phyloP scores from a whole-genome alignment of 2,329 filamentous ascomycete species.

The Trichoderma koningiopsis region DNA sequence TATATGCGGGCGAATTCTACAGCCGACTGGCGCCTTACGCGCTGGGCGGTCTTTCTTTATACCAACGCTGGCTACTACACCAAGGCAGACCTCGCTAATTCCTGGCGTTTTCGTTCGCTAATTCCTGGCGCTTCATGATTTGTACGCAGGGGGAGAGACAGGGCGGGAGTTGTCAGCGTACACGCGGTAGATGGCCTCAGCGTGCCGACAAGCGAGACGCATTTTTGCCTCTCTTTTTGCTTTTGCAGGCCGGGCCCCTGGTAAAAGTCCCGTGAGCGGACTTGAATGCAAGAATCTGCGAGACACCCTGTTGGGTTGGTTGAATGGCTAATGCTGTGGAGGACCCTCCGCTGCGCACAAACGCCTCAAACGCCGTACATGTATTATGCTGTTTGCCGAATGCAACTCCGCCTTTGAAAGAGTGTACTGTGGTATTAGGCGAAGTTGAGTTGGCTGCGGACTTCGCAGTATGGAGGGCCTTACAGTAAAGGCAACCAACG shows the following conservation, averaged over 20 bases:
- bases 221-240: background rate
- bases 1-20: background rate
- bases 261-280: constrained; percentile 17
- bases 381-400: background rate
- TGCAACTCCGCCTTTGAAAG: background rate
- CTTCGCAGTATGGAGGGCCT: background rate
- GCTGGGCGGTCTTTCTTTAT: background rate
- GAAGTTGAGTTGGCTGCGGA: background rate
- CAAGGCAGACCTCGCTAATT: background rate
- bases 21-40: background rate
- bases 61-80: background rate
- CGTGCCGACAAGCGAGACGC: background rate
- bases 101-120: background rate
- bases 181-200: background rate
- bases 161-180: background rate
- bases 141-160: background rate
- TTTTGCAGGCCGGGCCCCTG: background rate
- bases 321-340: background rate
- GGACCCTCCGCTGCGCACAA: background rate
- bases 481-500: background rate
- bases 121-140: background rate
- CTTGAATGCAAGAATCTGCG: constrained; percentile 13
- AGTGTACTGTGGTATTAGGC: background rate
- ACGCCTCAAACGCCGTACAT: background rate
- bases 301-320: background rate